A percentile compares a stretch with the other conserved stretches of the same genome.
Conservation (phyloP, 2,329 filamentous ascomycete genomes). For the Aspergillus fischeri region DNA sequence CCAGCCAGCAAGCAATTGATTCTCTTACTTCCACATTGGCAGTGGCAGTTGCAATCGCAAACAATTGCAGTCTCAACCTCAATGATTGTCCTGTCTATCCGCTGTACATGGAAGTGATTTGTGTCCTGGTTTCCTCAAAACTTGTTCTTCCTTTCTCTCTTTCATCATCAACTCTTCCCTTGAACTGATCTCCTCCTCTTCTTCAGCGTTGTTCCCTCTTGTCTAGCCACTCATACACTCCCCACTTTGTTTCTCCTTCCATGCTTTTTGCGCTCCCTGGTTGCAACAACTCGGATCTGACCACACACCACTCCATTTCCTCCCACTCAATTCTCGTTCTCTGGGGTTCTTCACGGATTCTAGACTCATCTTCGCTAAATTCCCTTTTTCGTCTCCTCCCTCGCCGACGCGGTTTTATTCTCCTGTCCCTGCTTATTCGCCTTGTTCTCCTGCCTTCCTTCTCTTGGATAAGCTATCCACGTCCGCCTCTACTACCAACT, state of each 20-base stretch:
- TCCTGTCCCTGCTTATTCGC: background rate
- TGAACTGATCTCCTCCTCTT: background rate
- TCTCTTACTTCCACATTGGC: background rate
- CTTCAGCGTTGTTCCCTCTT: background rate
- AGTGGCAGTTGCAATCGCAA: background rate
- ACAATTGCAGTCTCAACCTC: background rate
- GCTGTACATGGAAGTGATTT: too few relatives aligned
- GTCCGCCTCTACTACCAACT: background rate
- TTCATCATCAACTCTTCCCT: conserved; percentile 1
- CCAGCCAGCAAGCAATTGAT: background rate
- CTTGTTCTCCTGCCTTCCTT: background rate
- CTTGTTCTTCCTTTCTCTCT: background rate
- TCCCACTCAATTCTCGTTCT: background rate
- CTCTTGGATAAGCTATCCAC: background rate
- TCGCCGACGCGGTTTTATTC: background rate
- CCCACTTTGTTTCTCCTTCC: background rate
- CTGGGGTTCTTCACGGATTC: background rate
- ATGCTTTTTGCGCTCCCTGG: background rate
- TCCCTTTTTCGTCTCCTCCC: background rate
- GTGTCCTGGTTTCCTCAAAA: too few relatives aligned
- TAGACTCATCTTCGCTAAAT: background rate
- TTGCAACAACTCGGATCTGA: background rate
- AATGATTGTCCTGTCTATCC: background rate
- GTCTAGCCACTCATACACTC: background rate
- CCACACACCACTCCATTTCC: background rate